These are phyloP conservation scores for Colletotrichum navitas DNA, from an alignment of 2,329 filamentous ascomycete species.

Conservation along the genomic window DNA sequence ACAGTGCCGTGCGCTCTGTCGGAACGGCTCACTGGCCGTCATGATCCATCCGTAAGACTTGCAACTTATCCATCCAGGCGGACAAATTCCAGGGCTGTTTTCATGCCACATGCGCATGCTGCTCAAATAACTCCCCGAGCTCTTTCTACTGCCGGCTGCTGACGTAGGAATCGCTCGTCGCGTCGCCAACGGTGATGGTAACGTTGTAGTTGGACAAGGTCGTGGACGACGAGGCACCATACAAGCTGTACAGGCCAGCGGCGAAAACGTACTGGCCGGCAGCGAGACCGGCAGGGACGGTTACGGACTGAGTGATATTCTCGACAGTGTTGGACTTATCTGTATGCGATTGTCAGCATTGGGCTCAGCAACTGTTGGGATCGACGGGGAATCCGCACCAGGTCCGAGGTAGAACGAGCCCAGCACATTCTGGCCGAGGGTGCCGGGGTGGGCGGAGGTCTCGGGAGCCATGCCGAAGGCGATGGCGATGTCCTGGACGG, in stretches of 20 bases:
- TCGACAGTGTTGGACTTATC: conserved; percentile 47
- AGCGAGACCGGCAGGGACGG: conserved; percentile 44
- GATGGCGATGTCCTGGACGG: conserved; percentile 58
- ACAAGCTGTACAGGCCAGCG: conserved; percentile 48
- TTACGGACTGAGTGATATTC: conserved; percentile 47
- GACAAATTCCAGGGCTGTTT: neutral
- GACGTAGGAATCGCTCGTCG: conserved; percentile 47
- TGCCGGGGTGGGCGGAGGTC: conserved; percentile 45
- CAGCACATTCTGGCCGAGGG: conserved; percentile 48
- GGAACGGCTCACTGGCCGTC: neutral
- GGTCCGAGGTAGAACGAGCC: conserved; percentile 54
- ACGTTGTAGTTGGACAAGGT: conserved; percentile 47
- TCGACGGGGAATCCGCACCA: conserved; percentile 41
- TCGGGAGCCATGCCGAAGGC: conserved; percentile 54
- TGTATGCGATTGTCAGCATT: conserved; percentile 7
- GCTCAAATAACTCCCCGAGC: neutral
- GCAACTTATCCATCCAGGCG: neutral
- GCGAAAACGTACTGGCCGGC: conserved; percentile 46
- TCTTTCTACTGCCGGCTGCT: conserved; percentile 49
- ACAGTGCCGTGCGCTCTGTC: neutral
- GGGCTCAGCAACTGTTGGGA: too few species aligned
- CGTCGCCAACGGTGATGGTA: conserved; percentile 45
- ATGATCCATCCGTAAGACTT: too few species aligned
- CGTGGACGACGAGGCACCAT: conserved; percentile 45
- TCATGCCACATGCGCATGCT: neutral